These are phyloP conservation scores for Zygotorulaspora chibaensis DNA, from an alignment of 805 yeast genomes.

Conservation along the genomic window DNA sequence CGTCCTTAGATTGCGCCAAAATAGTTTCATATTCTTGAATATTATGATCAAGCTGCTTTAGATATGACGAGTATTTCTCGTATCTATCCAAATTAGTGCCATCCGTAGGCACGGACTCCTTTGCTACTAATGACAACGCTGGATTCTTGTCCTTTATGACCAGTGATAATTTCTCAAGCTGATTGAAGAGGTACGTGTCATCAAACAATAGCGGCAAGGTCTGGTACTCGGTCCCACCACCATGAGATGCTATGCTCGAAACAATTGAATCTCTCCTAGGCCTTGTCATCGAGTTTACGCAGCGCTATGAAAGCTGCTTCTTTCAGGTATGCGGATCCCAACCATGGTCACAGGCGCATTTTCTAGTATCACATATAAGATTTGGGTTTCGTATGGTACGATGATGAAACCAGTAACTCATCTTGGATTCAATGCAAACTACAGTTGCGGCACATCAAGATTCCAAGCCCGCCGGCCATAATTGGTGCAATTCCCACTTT, in stretches of 20 bases:
- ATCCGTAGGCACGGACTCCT: not conserved
- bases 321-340: no score
- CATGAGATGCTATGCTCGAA: conserved; percentile 51
- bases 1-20: conserved; percentile 38
- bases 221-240: conserved; percentile 18
- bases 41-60: conserved; percentile 30
- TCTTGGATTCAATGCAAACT: no score
- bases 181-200: conserved; percentile 23
- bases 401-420: no score
- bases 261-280: conserved; percentile 61
- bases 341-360: no score
- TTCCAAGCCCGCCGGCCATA: no score
- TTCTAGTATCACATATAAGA: no score
- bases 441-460: no score
- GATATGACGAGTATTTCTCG: conserved; percentile 17
- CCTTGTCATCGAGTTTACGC: conserved; percentile 25
- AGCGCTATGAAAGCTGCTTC: no score
- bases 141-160: conserved; percentile 1
- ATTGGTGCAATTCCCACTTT: no score
- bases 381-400: no score
- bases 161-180: conserved; percentile 20
- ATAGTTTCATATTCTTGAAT: conserved; percentile 39
- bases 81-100: conserved; percentile 11
- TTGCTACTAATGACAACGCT: not conserved
- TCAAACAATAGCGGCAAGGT: conserved; percentile 26